Evolutionary conservation across 371 early-diverging fungal species (phyloP).

Genomic region (Apophysomyces variabilis): DNA sequence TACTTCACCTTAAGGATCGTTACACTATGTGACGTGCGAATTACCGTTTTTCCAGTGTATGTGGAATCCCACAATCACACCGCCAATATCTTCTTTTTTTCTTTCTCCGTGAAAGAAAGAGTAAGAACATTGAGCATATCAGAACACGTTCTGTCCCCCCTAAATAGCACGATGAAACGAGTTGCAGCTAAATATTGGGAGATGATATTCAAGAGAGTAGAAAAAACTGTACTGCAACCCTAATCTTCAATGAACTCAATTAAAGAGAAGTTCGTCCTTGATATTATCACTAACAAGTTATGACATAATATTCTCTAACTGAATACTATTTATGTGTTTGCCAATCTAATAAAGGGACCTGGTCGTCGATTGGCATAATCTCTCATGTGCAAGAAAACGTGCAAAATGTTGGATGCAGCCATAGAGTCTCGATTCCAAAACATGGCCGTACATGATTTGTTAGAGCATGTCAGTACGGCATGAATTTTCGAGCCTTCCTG

Average conservation of each 20-base stretch:
- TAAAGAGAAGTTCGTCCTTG: neutral
- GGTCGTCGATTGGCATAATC: no score
- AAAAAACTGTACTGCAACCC: neutral
- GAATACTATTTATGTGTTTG: no score
- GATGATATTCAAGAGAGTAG: neutral
- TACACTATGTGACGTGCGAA: conserved; percentile 3
- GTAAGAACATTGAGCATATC: neutral
- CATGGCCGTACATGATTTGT: no score
- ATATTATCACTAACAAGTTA: no score
- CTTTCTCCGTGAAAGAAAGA: conserved; percentile 1
- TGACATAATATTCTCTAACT: no score
- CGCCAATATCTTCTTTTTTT: neutral
- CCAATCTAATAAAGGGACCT: no score
- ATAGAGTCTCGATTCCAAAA: no score
- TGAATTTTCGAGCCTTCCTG: no score
- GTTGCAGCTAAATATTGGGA: neutral
- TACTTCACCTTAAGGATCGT: neutral
- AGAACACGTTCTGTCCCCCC: neutral
- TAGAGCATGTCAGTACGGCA: no score
- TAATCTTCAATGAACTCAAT: neutral
- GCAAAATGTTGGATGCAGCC: no score
- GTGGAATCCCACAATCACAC: neutral
- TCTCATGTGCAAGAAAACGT: no score
- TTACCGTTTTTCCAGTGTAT: neutral
- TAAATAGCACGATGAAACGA: conserved; percentile 6